Conservation (phyloP, 495 filamentous ascomycete species). For the Daldinia bambusicola region DNA sequence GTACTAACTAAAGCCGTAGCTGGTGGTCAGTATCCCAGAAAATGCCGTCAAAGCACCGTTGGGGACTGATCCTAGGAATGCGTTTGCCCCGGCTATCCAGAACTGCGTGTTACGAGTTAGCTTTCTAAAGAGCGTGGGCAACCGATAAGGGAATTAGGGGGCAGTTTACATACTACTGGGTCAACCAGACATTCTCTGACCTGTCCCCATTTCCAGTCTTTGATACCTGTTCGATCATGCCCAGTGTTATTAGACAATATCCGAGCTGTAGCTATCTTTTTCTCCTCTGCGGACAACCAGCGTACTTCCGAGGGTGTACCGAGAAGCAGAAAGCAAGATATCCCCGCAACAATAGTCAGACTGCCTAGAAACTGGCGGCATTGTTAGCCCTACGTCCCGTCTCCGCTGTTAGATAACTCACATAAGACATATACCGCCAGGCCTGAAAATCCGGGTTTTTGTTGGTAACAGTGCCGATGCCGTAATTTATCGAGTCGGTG, state of each 20-base stretch:
- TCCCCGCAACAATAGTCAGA: conserved; percentile 39
- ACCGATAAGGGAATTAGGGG: neutral
- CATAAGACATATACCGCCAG: conserved; percentile 43
- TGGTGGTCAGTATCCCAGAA: conserved; percentile 54
- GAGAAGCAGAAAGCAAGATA: conserved; percentile 46
- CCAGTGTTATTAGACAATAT: conserved; percentile 46
- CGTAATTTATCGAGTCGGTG: conserved; percentile 41
- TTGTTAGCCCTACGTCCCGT: neutral
- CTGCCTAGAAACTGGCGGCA: conserved; percentile 47
- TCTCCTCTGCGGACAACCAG: conserved; percentile 49
- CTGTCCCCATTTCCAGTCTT: conserved; percentile 48
- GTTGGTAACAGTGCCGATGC: conserved; percentile 44
- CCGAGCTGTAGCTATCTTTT: conserved; percentile 46
- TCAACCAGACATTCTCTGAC: conserved; percentile 44
- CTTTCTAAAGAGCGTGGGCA: neutral
- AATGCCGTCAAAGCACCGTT: conserved; percentile 61
- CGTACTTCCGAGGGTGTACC: conserved; percentile 48
- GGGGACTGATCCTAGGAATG: conserved; percentile 57
- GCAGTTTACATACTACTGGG: conserved; percentile 25
- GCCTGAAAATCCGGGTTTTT: conserved; percentile 28
- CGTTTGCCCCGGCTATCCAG: conserved; percentile 55
- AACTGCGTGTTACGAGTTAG: conserved; percentile 31
- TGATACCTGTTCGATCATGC: conserved; percentile 34
- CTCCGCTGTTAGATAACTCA: neutral
- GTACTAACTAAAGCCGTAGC: conserved; percentile 54